phyloP scores from a whole-genome alignment of 352 stramenopile species.

The Phytophthora boehmeriae region DNA sequence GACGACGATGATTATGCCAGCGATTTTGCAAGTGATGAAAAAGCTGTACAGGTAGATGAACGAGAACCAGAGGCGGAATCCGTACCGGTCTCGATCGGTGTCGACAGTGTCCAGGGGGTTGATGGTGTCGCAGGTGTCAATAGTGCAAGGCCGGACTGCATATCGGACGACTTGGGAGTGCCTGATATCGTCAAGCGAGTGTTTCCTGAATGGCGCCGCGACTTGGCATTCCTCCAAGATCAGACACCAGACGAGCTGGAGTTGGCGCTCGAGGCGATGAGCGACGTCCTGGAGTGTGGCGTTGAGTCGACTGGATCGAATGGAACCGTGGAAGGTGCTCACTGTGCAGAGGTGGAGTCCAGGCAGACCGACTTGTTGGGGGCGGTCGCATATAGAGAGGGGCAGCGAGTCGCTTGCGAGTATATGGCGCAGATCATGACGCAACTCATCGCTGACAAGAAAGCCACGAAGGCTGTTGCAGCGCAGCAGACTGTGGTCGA shows the following conservation, averaged over 20 bases:
- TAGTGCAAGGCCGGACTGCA: not conserved
- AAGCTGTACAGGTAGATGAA: constrained; percentile 8
- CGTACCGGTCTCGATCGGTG: not conserved
- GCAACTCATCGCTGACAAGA: constrained; percentile 28
- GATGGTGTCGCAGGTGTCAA: no score
- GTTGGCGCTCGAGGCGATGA: constrained; percentile 27
- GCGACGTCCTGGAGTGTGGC: constrained; percentile 7
- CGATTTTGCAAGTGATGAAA: constrained; percentile 1
- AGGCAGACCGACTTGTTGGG: not conserved
- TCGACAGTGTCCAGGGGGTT: not conserved
- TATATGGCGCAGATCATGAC: constrained; percentile 37
- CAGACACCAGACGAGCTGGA: constrained; percentile 39
- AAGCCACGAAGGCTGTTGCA: not conserved
- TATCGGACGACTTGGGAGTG: constrained; percentile 8
- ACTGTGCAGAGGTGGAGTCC: not conserved
- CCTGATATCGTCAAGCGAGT: constrained; percentile 50
- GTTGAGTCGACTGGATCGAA: not conserved
- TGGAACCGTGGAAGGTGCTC: constrained; percentile 1
- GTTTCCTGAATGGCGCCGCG: constrained; percentile 51
- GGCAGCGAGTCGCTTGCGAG: constrained; percentile 29
- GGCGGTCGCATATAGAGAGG: constrained; percentile 1
- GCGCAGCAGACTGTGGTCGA: constrained; percentile 1
- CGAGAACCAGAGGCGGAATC: constrained; percentile 9
- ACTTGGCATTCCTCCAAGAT: constrained; percentile 48
- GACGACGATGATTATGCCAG: constrained; percentile 9